Evolutionary conservation across 441 rosid species (phyloP).

Genomic region (Rhodomyrtus psidioides): DNA sequence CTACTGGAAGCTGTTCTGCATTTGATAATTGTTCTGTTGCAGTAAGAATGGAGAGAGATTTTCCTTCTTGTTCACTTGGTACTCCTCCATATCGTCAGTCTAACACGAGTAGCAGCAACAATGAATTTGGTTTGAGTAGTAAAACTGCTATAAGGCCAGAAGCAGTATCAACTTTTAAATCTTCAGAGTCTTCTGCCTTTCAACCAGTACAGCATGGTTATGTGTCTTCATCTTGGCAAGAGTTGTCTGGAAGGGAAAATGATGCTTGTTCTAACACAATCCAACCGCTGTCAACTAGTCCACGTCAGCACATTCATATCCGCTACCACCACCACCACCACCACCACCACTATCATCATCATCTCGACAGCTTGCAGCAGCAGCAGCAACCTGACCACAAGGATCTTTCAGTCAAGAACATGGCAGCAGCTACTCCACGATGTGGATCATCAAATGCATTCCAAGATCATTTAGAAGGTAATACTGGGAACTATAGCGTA

Average conservation of each 20-base stretch:
- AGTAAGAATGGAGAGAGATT: constrained; percentile 27
- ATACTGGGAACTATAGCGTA: constrained; percentile 41
- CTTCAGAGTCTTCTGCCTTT: constrained; percentile 29
- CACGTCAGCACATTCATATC: constrained; percentile 19
- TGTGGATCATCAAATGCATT: constrained; percentile 55
- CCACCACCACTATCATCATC: constrained; percentile 11
- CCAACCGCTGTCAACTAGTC: constrained; percentile 14
- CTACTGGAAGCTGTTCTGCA: constrained; percentile 56
- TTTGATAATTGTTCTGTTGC: constrained; percentile 37
- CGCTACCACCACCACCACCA: constrained; percentile 18
- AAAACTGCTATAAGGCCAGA: constrained; percentile 30
- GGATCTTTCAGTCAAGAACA: constrained; percentile 22
- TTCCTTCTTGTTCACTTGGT: constrained; percentile 33
- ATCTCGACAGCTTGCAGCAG: constrained; percentile 16
- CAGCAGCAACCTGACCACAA: constrained; percentile 15
- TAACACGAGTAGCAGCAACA: constrained; percentile 52
- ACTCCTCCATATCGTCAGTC: constrained; percentile 39
- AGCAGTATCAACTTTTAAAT: constrained; percentile 30
- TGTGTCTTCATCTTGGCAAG: constrained; percentile 13
- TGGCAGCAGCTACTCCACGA: constrained; percentile 25
- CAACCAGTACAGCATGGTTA: constrained; percentile 25
- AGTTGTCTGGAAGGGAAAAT: constrained; percentile 20
- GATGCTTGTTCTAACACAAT: constrained; percentile 5
- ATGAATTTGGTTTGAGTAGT: constrained; percentile 42
- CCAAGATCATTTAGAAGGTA: constrained; percentile 27